These are phyloP conservation scores for Starmerella stellata DNA, from an alignment of 805 yeast genomes.

Conservation along the genomic window DNA sequence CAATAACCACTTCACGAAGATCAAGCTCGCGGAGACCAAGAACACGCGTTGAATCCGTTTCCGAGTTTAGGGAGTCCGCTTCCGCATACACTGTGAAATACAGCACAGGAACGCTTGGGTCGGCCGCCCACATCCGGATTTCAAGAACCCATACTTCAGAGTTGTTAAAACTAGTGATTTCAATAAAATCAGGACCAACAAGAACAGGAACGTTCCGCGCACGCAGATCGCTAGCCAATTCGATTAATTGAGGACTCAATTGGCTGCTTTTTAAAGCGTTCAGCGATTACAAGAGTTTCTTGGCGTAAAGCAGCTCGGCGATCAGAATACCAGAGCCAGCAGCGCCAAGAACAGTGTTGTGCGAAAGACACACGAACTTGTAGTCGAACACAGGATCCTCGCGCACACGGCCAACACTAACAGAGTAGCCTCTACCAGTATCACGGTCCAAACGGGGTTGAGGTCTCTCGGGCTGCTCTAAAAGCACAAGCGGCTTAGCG, in stretches of 20 bases:
- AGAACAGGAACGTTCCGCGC: too few relatives aligned
- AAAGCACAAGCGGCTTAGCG: slow-evolving; percentile 71
- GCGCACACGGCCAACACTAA: slow-evolving; percentile 85
- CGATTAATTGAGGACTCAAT: too few relatives aligned
- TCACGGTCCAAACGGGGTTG: slow-evolving; percentile 96
- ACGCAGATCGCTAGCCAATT: too few relatives aligned
- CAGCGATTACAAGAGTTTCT: slow-evolving; percentile 35
- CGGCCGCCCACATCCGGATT: slow-evolving; percentile 19
- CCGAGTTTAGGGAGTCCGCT: slow-evolving; percentile 3
- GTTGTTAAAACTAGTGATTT: too few relatives aligned
- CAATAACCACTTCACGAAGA: slow-evolving; percentile 7
- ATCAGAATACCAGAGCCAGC: slow-evolving; percentile 96
- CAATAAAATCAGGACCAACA: too few relatives aligned
- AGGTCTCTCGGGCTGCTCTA: slow-evolving; percentile 85
- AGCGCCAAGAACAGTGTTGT: slow-evolving; percentile 94
- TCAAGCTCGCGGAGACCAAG: slow-evolving; percentile 3
- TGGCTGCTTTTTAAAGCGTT: background rate
- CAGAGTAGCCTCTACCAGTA: slow-evolving; percentile 85
- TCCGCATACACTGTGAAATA: slow-evolving; percentile 14
- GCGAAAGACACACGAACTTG: slow-evolving; percentile 95
- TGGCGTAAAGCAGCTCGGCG: slow-evolving; percentile 74
- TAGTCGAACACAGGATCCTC: slow-evolving; percentile 82
- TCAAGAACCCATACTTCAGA: slow-evolving; percentile 1
- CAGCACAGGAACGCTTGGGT: slow-evolving; percentile 20
- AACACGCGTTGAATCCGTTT: background rate